A percentile compares a stretch with the other conserved stretches of the same genome.
Conservation (phyloP, 495 filamentous ascomycete species). For the Lasiosphaeriaceae sp. region DNA sequence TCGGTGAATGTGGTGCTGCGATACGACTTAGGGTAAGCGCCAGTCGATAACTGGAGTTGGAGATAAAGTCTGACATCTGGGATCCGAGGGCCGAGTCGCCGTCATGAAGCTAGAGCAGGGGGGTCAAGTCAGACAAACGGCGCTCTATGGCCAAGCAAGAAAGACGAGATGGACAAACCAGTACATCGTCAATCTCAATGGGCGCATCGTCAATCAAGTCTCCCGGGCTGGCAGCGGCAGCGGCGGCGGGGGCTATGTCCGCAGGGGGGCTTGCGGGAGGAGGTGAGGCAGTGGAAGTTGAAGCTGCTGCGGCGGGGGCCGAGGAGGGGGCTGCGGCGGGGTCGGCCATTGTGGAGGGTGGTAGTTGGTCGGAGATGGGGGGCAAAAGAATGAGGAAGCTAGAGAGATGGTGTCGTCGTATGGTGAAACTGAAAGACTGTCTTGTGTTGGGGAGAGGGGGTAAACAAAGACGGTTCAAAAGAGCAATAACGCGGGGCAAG, state of each 20-base stretch:
- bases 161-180: not conserved
- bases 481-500: too few species aligned
- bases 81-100: not conserved
- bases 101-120: not conserved
- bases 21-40: not conserved
- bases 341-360: not conserved
- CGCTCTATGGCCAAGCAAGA: not conserved
- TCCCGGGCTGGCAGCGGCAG: not conserved
- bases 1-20: slow-evolving; percentile 10
- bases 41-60: not conserved
- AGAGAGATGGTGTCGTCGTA: too few species aligned
- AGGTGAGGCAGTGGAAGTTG: not conserved
- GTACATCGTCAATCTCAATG: not conserved
- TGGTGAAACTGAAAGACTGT: too few species aligned
- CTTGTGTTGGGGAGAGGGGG: too few species aligned
- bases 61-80: not conserved
- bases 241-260: not conserved
- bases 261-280: not conserved
- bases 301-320: not conserved
- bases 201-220: not conserved
- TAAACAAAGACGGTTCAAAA: too few species aligned
- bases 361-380: not conserved
- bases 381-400: not conserved
- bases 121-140: not conserved
- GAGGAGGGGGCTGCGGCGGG: not conserved